phyloP scores from a whole-genome alignment of 2,329 filamentous ascomycete species.

The Pseudocercospora eumusae region DNA sequence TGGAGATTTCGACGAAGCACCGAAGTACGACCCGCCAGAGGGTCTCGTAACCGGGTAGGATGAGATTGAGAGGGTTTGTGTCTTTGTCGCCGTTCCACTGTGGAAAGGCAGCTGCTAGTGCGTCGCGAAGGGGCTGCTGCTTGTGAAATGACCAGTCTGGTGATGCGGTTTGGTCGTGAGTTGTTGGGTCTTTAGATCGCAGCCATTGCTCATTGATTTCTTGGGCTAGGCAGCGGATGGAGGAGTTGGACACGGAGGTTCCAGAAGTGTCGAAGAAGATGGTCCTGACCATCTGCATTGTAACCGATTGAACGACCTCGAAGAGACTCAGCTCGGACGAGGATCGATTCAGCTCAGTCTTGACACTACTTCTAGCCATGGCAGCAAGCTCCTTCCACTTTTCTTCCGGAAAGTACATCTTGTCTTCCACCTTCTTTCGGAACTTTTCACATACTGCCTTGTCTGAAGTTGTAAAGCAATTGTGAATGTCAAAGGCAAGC shows the following conservation, averaged over 20 bases:
- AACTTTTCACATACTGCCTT: background rate
- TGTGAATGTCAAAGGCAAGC: background rate
- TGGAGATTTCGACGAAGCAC: background rate
- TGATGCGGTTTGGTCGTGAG: background rate
- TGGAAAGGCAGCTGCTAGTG: background rate
- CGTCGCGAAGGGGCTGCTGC: background rate
- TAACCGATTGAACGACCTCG: background rate
- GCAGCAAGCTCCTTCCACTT: background rate
- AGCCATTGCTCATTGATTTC: background rate
- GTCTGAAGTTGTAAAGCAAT: background rate
- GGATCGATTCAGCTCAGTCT: background rate
- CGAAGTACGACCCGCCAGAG: background rate
- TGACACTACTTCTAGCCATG: background rate
- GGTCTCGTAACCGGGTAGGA: background rate
- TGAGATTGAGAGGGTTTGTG: background rate
- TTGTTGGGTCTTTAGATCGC: background rate
- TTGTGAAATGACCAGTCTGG: background rate
- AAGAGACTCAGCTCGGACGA: background rate
- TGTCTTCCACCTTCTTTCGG: background rate
- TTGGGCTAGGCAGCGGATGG: background rate
- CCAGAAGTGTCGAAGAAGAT: background rate
- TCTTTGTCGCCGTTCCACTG: background rate
- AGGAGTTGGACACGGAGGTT: background rate
- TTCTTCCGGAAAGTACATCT: background rate
- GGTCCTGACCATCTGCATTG: background rate